These are phyloP conservation scores for Cercospora zeae-maydis DNA, from an alignment of 2,329 filamentous ascomycete species.

Conservation along the genomic window DNA sequence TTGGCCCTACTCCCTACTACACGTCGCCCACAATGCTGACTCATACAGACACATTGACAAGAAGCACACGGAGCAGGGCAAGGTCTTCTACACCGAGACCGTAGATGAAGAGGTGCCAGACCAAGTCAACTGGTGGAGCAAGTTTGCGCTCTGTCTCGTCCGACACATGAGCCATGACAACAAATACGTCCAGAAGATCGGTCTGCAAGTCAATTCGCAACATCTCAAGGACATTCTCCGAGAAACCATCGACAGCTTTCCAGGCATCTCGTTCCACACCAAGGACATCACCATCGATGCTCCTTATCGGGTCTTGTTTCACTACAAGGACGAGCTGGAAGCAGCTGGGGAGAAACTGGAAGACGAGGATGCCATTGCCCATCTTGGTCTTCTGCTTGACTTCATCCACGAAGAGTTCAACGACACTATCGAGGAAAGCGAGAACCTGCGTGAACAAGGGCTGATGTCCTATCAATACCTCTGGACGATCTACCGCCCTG, in stretches of 20 bases:
- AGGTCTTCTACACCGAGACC: constrained; percentile 31
- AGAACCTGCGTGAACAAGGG: constrained; percentile 30
- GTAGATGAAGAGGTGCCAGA: constrained; percentile 30
- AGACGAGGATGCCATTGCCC: constrained; percentile 32
- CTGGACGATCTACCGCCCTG: constrained; percentile 46
- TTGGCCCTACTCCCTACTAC: no score
- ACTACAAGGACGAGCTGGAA: constrained; percentile 32
- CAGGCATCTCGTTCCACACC: constrained; percentile 32
- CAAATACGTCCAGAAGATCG: constrained; percentile 23
- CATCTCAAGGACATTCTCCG: constrained; percentile 33
- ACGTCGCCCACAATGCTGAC: background rate
- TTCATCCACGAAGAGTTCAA: constrained; percentile 30
- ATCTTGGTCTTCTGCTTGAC: constrained; percentile 35
- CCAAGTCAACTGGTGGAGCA: constrained; percentile 31
- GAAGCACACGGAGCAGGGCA: constrained; percentile 30
- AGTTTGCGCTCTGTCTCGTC: constrained; percentile 26
- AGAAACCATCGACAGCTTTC: constrained; percentile 26
- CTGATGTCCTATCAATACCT: constrained; percentile 40
- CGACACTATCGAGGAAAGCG: constrained; percentile 33
- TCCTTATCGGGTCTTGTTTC: constrained; percentile 31
- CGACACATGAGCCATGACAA: constrained; percentile 19
- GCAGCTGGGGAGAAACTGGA: constrained; percentile 22
- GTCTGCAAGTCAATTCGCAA: constrained; percentile 31
- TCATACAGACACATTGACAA: constrained; percentile 28
- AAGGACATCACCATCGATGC: constrained; percentile 31